Conservation (phyloP, 257 asterid species). For the Schizonepeta tenuifolia region DNA sequence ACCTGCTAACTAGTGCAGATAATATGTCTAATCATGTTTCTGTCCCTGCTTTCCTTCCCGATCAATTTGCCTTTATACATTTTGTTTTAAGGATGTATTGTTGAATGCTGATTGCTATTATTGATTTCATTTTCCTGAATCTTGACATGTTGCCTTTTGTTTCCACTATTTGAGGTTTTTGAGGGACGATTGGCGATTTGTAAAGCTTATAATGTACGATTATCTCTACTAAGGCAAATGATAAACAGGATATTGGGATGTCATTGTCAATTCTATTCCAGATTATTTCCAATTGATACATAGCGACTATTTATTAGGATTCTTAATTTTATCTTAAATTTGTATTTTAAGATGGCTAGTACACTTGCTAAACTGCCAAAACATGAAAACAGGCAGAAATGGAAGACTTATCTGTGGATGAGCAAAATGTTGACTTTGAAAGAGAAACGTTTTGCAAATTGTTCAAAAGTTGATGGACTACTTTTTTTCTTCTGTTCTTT, state of each 20-base stretch:
- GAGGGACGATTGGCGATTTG: conserved; percentile 1
- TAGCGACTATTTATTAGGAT: no score
- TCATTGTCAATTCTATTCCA: conserved; percentile 11
- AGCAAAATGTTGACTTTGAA: neutral
- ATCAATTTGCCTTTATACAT: conserved; percentile 4
- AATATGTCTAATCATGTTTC: conserved; percentile 4
- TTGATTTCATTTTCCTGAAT: conserved; percentile 22
- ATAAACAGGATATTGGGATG: conserved; percentile 7
- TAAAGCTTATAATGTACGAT: neutral
- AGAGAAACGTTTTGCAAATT: neutral
- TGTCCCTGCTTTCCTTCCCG: conserved; percentile 8
- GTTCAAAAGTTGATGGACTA: neutral
- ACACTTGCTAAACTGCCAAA: conserved; percentile 2
- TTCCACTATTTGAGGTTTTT: conserved; percentile 5
- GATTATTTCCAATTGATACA: neutral
- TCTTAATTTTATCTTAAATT: no score
- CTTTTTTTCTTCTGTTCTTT: neutral
- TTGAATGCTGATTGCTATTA: neutral
- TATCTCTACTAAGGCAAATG: conserved; percentile 13
- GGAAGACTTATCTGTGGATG: conserved; percentile 5
- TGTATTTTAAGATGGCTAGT: neutral
- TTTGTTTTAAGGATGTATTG: neutral
- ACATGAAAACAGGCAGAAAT: conserved; percentile 1
- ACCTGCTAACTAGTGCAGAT: conserved; percentile 8
- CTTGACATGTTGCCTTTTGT: neutral